Conservation (phyloP, 2,329 filamentous ascomycete genomes). For the Clarireedia monteithiana region DNA sequence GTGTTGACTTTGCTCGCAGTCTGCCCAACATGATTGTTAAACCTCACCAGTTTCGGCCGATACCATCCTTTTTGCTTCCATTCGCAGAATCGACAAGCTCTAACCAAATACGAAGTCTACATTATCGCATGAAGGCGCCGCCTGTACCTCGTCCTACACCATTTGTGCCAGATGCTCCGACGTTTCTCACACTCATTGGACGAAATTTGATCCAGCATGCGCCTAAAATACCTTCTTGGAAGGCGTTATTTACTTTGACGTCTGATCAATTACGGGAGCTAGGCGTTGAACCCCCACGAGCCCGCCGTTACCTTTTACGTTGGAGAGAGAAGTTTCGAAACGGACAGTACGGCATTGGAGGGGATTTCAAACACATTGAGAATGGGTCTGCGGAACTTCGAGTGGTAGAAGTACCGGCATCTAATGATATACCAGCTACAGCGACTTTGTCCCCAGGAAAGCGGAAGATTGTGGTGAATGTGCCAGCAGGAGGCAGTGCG, state of each 20-base stretch:
- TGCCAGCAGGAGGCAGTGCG: constrained; percentile 37
- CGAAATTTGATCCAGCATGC: constrained; percentile 76
- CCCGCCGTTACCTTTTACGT: constrained; percentile 73
- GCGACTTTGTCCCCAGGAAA: constrained; percentile 46
- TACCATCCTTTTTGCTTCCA: constrained; percentile 27
- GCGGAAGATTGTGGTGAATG: constrained; percentile 49
- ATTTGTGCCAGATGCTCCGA: constrained; percentile 75
- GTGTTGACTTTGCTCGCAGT: constrained; percentile 9
- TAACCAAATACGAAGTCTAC: constrained; percentile 32
- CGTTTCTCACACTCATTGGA: constrained; percentile 87
- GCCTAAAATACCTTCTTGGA: constrained; percentile 84
- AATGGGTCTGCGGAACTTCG: constrained; percentile 45
- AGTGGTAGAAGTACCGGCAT: constrained; percentile 34
- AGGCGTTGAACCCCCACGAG: constrained; percentile 78
- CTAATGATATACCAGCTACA: constrained; percentile 34
- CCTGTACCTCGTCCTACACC: constrained; percentile 65
- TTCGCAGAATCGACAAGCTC: constrained; percentile 24
- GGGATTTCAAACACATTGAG: constrained; percentile 67
- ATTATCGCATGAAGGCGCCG: constrained; percentile 31
- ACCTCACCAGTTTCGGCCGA: constrained; percentile 20
- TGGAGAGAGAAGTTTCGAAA: constrained; percentile 82
- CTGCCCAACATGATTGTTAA: constrained; percentile 24
- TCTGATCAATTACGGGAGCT: constrained; percentile 72
- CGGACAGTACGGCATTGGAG: constrained; percentile 72
- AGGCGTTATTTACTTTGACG: constrained; percentile 75